Evolutionary conservation across 257 asterid species (phyloP), one percentile per base, ranked within the genome.

Genomic region (Petunia axillaris): DNA sequence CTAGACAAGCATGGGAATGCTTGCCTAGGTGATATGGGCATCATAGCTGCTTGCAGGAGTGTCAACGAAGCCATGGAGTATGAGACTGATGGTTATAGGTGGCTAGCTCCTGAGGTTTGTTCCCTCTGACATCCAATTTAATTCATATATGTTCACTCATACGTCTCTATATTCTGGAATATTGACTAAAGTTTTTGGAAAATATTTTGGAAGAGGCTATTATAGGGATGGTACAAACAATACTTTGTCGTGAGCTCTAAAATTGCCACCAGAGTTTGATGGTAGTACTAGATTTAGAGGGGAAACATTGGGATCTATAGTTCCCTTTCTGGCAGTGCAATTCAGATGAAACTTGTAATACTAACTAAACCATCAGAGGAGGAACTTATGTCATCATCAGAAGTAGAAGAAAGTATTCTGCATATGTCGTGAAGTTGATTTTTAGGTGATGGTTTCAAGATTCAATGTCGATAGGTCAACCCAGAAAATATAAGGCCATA

Each of bases 51-150:
- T 85, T 92, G 98, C 89, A 94, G 93, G 77, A 89, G 96, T 85
- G 70, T 77, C 81, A 91, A 94, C 73, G 99, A 96, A 85, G 97
- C 93, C 54, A 91, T 90, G 99, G 98, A 96, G 79, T 96, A 93
- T 77, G 99, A 96, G 88, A 96, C 99, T 59, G 98, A 94, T 88
- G 98, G 99, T 62, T 96, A 91, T 83, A 87, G 98, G 81, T 96
- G 99, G 99, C 94, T 96, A 81, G 99, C 99, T 80, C 99, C 99
- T 4, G 99, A 96, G 99, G 99, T 96, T 81, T 84, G 91, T 80
- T 83, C 75, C 62, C 82, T 68, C 41, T 37, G 67, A 13, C 75
- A 38, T 66, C 38, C 2, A 3, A 52, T 79, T 73, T 73, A 35
- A 73, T 73, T 40, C 77, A 50, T 73, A 35, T 10, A 25, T 50